Evolutionary conservation across 106 monocot genomes (phyloP), one percentile per base, ranked within the genome.

Genomic region (Acorus gramineus): DNA sequence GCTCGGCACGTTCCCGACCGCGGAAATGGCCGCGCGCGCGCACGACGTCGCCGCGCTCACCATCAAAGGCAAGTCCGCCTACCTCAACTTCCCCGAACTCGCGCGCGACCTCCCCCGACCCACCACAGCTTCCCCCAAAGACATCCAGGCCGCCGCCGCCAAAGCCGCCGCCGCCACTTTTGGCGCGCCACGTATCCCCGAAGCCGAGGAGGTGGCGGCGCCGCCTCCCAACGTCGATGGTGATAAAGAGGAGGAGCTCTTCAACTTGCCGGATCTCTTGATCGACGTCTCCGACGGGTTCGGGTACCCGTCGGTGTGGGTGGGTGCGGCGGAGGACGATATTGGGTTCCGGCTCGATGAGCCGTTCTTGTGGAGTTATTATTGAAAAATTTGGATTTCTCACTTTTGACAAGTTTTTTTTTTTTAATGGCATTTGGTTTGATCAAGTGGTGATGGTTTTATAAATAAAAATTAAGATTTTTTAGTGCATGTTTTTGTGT

Each of bases 21-120:
- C 93, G 6, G 93, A 89, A 69, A 93, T 93, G 93, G 93, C 93
- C 2, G 93, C 93, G 4, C 80, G 93, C 6, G 93, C 93, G 6
- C 93, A 93, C 64, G 93, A 93, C 64, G 93, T 93, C 14, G 93
- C 93, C 4, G 87, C 88, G 57, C 74, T 88, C 47, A 78, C 88
- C 46, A 85, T 93, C 79, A 93, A 93, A 65, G 93, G 93, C 52
- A 65, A 69, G 55, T 75, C 78, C 4, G 88, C 93, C 5, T 77
- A 71, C 71, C 85, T 93, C 62, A 93, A 93, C 56, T 93, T 93
- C 67, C 93, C 93, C 2, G 88, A 83, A 28, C 70, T 88, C 10
- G 93, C 84, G 47, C 7, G 76, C 28, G 70, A 74, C 11, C 78
- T 93, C 64, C 93, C 93, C 52, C 82, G 85, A 42, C 82, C 93